Percentiles rank a stretch among this genome's conserved stretches.
Conservation (phyloP, 139 green algal species). For the Monoraphidium neglectum region DNA sequence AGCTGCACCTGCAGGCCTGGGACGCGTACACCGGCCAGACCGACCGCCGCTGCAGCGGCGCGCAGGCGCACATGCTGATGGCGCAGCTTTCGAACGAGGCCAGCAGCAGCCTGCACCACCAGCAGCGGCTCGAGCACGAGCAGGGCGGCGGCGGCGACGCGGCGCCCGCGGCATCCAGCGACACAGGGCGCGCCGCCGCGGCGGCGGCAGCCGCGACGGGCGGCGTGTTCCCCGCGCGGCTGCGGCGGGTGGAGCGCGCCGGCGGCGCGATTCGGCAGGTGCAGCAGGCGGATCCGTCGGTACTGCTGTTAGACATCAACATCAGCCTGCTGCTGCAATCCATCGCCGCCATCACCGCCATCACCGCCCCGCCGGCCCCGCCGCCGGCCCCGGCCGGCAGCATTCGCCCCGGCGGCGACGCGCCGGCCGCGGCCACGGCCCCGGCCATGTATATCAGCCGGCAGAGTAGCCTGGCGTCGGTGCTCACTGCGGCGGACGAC, state of each 20-base stretch:
- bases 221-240: background rate
- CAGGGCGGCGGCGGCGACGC: background rate
- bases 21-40: constrained; percentile 10
- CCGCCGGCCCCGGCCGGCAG: background rate
- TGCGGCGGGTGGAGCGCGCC: background rate
- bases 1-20: constrained; percentile 11
- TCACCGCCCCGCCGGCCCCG: background rate
- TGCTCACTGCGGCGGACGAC: background rate
- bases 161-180: background rate
- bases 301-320: constrained; percentile 21
- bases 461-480: no score
- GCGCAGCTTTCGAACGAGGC: constrained; percentile 15
- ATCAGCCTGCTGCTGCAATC: background rate
- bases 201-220: background rate
- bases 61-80: constrained; percentile 26
- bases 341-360: background rate
- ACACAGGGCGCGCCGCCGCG: background rate
- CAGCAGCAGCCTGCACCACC: constrained; percentile 17
- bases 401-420: no score
- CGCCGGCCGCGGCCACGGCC: no score
- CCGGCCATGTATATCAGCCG: no score
- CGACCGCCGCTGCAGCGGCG: constrained; percentile 5
- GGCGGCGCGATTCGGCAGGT: background rate
- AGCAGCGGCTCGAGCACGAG: constrained; percentile 18
- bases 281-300: background rate